phyloP scores from a whole-genome alignment of 345 rosid genomes.

The Arabidopsis arenosa region DNA sequence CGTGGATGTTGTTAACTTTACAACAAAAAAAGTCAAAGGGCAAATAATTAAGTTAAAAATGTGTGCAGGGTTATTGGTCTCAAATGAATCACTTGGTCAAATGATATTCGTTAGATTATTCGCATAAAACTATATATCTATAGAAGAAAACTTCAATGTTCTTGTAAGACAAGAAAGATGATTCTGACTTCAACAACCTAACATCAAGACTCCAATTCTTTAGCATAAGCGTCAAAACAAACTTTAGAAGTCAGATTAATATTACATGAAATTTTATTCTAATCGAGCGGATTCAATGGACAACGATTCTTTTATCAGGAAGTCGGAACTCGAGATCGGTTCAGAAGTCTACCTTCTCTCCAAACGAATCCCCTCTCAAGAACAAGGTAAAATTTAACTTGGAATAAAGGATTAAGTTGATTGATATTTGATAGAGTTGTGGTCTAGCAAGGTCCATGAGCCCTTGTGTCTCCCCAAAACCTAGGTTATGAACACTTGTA shows the following conservation, averaged over 20 bases:
- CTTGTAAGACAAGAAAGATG: conserved; percentile 5
- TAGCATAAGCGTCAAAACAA: background rate
- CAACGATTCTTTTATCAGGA: conserved; percentile 60
- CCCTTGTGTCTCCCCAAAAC: no score
- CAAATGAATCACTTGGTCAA: background rate
- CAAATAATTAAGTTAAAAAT: background rate
- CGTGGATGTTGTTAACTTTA: no score
- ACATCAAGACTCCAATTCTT: conserved; percentile 7
- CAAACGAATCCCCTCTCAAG: conserved; percentile 58
- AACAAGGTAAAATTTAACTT: conserved; percentile 62
- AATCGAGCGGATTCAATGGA: background rate
- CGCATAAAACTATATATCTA: no score
- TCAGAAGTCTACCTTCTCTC: conserved; percentile 63
- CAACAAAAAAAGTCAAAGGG: no score
- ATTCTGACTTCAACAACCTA: background rate
- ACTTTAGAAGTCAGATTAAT: background rate
- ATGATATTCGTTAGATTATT: background rate
- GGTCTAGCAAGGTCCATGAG: no score
- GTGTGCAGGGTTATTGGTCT: no score
- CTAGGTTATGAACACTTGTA: no score
- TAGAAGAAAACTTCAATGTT: background rate
- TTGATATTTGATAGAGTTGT: no score
- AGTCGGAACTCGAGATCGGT: conserved; percentile 63
- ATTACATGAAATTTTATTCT: background rate
- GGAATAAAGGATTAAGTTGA: no score